A percentile compares a stretch with the other conserved stretches of the same genome.
Conservation (phyloP, 768 basidiomycete species). For the Gautieria morchelliformis region DNA sequence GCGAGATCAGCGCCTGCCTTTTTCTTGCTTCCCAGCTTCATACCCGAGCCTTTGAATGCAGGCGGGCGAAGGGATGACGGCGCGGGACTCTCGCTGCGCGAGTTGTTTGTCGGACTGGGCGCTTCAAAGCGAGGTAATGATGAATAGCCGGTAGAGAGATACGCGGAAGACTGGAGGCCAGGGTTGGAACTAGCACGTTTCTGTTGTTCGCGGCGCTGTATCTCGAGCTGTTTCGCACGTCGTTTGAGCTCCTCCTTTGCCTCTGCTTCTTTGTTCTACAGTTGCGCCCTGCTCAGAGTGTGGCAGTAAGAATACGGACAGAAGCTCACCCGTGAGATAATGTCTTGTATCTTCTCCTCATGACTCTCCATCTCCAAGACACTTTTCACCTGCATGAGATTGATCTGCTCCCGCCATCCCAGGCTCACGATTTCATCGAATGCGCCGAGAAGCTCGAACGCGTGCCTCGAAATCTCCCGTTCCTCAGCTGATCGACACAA, state of each 20-base stretch:
- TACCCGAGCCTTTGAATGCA: constrained; percentile 87
- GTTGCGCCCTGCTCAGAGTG: neutral
- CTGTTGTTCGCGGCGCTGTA: constrained; percentile 94
- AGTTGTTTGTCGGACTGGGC: constrained; percentile 34
- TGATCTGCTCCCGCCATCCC: constrained; percentile 76
- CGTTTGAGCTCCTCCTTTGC: constrained; percentile 99
- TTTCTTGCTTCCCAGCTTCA: constrained; percentile 95
- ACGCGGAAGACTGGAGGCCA: constrained; percentile 41
- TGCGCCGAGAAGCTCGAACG: constrained; percentile 88
- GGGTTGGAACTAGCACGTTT: constrained; percentile 51
- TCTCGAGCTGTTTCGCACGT: constrained; percentile 93
- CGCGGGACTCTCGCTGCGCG: constrained; percentile 35
- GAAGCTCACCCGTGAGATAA: constrained; percentile 76
- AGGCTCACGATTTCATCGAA: constrained; percentile 95
- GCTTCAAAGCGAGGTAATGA: constrained; percentile 65
- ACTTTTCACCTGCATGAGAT: constrained; percentile 68
- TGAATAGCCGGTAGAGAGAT: constrained; percentile 55
- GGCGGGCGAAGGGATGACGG: constrained; percentile 50
- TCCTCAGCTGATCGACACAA: constrained; percentile 81
- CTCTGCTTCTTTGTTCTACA: constrained; percentile 95
- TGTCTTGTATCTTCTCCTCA: constrained; percentile 94
- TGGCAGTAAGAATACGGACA: neutral
- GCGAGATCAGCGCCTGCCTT: constrained; percentile 80
- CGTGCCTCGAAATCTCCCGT: constrained; percentile 79
- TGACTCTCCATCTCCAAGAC: constrained; percentile 86